Evolutionary conservation across 495 filamentous ascomycete species (phyloP), one percentile per base, ranked within the genome.

Genomic region (Neurospora tetrasperma): DNA sequence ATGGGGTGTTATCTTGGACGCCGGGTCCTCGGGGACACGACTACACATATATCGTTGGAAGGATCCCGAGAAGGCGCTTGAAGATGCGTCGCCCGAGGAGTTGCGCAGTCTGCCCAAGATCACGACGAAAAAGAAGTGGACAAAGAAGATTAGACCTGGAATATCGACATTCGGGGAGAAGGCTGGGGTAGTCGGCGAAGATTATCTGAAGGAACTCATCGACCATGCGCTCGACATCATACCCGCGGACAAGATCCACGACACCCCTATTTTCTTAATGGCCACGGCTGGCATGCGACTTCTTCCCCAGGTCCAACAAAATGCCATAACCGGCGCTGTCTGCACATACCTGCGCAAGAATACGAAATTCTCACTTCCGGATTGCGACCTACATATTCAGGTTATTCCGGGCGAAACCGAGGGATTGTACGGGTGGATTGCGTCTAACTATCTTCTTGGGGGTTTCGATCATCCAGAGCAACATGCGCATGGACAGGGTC

Each of bases 351-450:
- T 94, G 23, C 90, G 89, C 69, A 82, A 86, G 68, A 90, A 93
- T 69, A 94, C 94, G 12, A 84, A 90, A 27, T 99, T 99, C 77
- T 86, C 90, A 69, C 86, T 99, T 5, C 94, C 96, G 43, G 94
- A 98, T 79, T 99, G 96, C 83, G 89, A 86, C 71, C 81, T 92
- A 5, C 94, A 99, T 77, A 92, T 99, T 31, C 95, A 98, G 78
- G 94, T 97, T 14, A 98, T 99, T 72, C 89, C 93, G 2, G 96
- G 96, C n/a, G 94, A 97, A 78, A 98, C 96, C 0, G 96, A 99
- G 80, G 96, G 94, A 20, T 80, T 99, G 48, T 99, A 98, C 75
- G 96, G 96, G n/a, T 99, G 96, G 96, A 90, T 98, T 75, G 96
- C 96, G 42, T 90, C 95, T n/a, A 99, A 99, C 78, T 99, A 98